A percentile compares a stretch with the other conserved stretches of the same genome.
Conservation (phyloP, 805 yeast genomes). For the Candida insectorum region DNA sequence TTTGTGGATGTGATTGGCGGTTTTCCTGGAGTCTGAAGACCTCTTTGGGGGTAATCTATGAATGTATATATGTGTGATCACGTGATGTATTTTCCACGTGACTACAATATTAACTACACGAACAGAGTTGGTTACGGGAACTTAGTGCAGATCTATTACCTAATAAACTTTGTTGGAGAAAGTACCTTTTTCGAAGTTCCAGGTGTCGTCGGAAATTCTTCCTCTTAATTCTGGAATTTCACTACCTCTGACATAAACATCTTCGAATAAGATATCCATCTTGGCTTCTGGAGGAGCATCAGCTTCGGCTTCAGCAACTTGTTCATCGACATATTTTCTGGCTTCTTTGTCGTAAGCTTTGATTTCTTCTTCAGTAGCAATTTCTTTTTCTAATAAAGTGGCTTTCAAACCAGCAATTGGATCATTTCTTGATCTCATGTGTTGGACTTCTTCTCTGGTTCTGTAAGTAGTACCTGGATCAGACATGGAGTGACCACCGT, state of each 20-base stretch:
- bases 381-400: conserved; percentile 72
- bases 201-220: conserved; percentile 92
- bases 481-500: conserved; percentile 99
- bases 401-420: conserved; percentile 96
- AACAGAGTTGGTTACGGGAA: too few species aligned
- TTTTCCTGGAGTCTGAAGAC: too few species aligned
- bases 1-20: too few species aligned
- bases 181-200: conserved; percentile 63
- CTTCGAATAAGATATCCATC: conserved; percentile 92
- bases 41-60: too few species aligned
- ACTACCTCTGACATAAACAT: conserved; percentile 91
- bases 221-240: conserved; percentile 94
- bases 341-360: conserved; percentile 94
- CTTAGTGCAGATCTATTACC: conserved; percentile 4
- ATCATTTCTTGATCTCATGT: conserved; percentile 98
- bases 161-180: conserved; percentile 47
- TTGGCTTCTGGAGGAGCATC: conserved; percentile 95
- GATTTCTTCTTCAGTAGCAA: conserved; percentile 93
- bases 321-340: conserved; percentile 92
- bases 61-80: too few species aligned
- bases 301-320: conserved; percentile 89
- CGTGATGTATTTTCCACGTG: too few species aligned
- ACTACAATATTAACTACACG: too few species aligned
- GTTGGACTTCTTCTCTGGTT: conserved; percentile 99
- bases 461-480: conserved; percentile 99